Base-by-base conservation (phyloP, 2,329 filamentous ascomycete species). In the Gnomoniopsis sp. region DNA sequence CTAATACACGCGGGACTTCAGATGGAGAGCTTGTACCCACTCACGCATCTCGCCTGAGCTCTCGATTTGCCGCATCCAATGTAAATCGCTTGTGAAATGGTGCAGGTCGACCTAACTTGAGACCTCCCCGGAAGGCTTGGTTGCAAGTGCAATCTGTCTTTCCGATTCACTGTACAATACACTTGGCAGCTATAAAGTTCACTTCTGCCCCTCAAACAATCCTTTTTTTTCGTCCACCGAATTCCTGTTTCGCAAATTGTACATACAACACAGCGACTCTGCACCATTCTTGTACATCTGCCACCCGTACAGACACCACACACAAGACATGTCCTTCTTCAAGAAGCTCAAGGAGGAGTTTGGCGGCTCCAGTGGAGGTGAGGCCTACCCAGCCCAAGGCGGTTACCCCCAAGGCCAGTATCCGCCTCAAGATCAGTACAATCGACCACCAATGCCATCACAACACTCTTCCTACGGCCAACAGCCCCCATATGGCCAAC, bases 291-390 rank as follows among this genome's bases (percentile, higher is more conserved):
- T n/a, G n/a, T n/a, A n/a, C n/a, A n/a, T n/a, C n/a, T n/a, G n/a
- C n/a, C n/a, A n/a, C n/a, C n/a, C n/a, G n/a, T n/a, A n/a, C n/a
- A n/a, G n/a, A 43, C 15, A 12, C 7, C 38, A 48, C 3, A 48
- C 43, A 22, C 30, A n/a, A 47, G n/a, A 34, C 19, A 74, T 74
- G 72, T 72, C 72, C 10, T 72, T 73, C 57, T 70, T 75, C 57
- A 69, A 68, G 62, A 74, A 72, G 56, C 65, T 73, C 22, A 66
- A 66, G 52, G 69, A 70, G 36, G 68, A 73, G 54, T 70, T 75
- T 23, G 75, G 78, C 62, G 75, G 76, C 62, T 56, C 49, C 61
- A 36, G 68, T 64, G 63, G 61, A 34, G 21, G 55, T 17, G 59
- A 64, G 54, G 55, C 62, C 59, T 57, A 63, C 41, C 51, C 53